A percentile compares a stretch with the other conserved stretches of the same genome.
Evolutionary conservation across 2,329 filamentous ascomycete genomes (phyloP).

Genomic region (Metarhizium anisopliae): DNA sequence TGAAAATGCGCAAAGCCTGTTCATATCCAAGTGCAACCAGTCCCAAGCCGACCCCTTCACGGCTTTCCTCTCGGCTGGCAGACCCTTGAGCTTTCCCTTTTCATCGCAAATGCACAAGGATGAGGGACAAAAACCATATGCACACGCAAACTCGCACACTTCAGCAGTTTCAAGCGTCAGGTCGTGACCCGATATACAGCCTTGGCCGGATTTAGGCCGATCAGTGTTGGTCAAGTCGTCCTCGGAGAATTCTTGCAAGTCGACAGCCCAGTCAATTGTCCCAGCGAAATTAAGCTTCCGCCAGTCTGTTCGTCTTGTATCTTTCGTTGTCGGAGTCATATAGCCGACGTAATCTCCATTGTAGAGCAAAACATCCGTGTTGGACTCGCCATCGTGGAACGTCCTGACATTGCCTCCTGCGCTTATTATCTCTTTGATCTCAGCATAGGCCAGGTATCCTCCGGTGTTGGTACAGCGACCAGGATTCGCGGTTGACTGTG

Average conservation of each 20-base stretch:
- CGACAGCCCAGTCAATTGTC: slow-evolving; percentile 3
- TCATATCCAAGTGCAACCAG: background rate
- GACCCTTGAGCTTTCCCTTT: background rate
- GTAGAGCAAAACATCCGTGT: background rate
- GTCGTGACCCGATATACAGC: background rate
- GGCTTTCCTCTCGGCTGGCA: background rate
- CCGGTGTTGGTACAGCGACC: slow-evolving; percentile 16
- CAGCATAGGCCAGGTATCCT: slow-evolving; percentile 18
- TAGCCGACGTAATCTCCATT: background rate
- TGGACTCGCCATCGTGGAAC: background rate
- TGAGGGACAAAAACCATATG: background rate
- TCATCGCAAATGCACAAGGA: background rate
- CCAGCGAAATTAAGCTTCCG: slow-evolving; percentile 2
- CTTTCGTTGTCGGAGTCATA: slow-evolving; percentile 1
- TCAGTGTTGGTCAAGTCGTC: background rate
- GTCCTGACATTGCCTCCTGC: background rate
- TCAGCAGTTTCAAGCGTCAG: background rate
- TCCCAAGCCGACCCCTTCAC: background rate
- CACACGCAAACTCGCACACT: background rate
- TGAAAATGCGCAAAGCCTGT: background rate
- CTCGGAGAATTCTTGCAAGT: slow-evolving; percentile 1
- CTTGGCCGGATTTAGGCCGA: background rate
- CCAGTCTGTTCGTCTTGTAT: background rate
- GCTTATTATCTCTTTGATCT: slow-evolving; percentile 12
- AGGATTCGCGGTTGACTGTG: slow-evolving; percentile 9